Evolutionary conservation across 139 green algal genomes (phyloP), one percentile per base, ranked within the genome.

Genomic region (Mesostigma viride): DNA sequence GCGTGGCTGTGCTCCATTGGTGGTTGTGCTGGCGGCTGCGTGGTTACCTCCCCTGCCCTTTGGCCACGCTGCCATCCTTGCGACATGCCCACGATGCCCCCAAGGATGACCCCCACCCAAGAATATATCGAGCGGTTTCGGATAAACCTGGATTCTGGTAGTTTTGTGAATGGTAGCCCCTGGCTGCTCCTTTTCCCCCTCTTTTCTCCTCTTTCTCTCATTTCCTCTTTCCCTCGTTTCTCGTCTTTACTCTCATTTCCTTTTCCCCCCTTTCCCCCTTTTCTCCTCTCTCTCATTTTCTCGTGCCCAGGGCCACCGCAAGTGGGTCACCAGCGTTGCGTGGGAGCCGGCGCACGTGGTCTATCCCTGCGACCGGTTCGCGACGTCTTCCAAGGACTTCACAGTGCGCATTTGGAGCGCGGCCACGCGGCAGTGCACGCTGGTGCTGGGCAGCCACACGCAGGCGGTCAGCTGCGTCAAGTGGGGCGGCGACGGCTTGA

Each of bases 331-430:
- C 2, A 82, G 71, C 1, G 35, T 98, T 22, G 75, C 88, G 1
- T 99, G 93, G 93, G 87, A 97, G 82, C 93, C 93, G 0, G 87
- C 88, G 0, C 92, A 98, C 73, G 71, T 87, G 35, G 78, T 75
- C 11, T 73, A 86, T 26, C 93, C 93, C 24, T 70, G 68, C 31
- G 68, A 72, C 3, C 78, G 84, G 14, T 88, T 99, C 62, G 86
- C 71, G 24, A 91, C 67, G 26, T 87, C 81, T 17, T 90, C 78
- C 30, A 87, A 88, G 33, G 93, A 99, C 81, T 79, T 70, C 36
- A 91, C 81, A 0, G 73, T 95, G 33, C 83, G 76, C 34, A 82
- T 89, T 35, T 82, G 77, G 69, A 74, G 82, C 67, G 61, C 48
- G 2, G 65, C 26, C 34, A 69, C 68, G 35, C 33, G 68, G 33